phyloP scores from a whole-genome alignment of 768 basidiomycete genomes.

The Erythrobasidium yunnanense region DNA sequence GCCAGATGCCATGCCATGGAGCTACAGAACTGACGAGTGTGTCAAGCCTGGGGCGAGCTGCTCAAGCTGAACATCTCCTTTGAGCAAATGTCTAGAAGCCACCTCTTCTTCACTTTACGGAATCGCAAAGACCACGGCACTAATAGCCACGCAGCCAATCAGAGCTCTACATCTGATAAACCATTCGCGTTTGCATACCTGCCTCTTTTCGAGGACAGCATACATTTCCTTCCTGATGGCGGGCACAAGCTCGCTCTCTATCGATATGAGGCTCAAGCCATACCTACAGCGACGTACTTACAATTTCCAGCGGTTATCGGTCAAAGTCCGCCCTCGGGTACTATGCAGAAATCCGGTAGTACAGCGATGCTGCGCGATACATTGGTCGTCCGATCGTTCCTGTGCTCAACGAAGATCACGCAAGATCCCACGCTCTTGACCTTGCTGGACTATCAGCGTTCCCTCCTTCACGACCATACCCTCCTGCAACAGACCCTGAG shows the following conservation, averaged over 20 bases:
- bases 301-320: slow-evolving; percentile 49
- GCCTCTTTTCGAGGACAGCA: slow-evolving; percentile 65
- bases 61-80: slow-evolving; percentile 71
- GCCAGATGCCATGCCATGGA: neutral
- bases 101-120: slow-evolving; percentile 87
- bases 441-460: slow-evolving; percentile 65
- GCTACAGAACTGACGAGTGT: neutral
- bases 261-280: slow-evolving; percentile 57
- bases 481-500: slow-evolving; percentile 60
- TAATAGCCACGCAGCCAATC: slow-evolving; percentile 47
- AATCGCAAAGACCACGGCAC: slow-evolving; percentile 45
- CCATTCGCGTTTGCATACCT: slow-evolving; percentile 89
- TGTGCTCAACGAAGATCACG: slow-evolving; percentile 84
- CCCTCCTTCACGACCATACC: slow-evolving; percentile 51
- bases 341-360: slow-evolving; percentile 56
- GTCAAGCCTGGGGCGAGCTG: slow-evolving; percentile 70
- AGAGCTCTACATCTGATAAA: slow-evolving; percentile 31
- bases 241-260: slow-evolving; percentile 75
- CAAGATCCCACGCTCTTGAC: slow-evolving; percentile 75
- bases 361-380: slow-evolving; percentile 66
- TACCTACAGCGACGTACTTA: slow-evolving; percentile 63
- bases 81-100: slow-evolving; percentile 62
- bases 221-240: slow-evolving; percentile 78
- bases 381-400: slow-evolving; percentile 64
- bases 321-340: too few species aligned